phyloP scores from a whole-genome alignment of 2,329 filamentous ascomycete genomes.

The Bipolaris oryzae region DNA sequence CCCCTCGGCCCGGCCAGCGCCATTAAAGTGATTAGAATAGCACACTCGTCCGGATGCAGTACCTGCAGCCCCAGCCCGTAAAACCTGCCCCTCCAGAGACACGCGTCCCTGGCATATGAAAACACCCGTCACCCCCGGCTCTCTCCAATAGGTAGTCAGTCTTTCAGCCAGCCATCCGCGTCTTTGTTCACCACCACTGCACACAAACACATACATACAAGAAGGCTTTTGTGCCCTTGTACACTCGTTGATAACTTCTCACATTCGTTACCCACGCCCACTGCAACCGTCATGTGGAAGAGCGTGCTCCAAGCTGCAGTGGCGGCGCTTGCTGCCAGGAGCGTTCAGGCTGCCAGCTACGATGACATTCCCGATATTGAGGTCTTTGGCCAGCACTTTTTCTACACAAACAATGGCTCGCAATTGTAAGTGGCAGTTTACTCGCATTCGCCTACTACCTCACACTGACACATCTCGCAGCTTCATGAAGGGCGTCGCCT shows the following conservation, averaged over 20 bases:
- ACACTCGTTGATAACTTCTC: conserved; percentile 7
- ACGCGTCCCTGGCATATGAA: conserved; percentile 1
- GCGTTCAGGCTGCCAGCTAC: conserved; percentile 36
- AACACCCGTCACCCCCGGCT: background rate
- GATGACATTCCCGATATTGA: conserved; percentile 41
- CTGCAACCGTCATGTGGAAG: conserved; percentile 18
- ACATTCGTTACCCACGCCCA: conserved; percentile 10
- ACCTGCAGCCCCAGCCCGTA: background rate
- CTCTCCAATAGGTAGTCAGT: background rate
- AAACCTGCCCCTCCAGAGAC: background rate
- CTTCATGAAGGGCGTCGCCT: conserved; percentile 91
- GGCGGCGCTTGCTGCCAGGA: conserved; percentile 19
- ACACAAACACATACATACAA: background rate
- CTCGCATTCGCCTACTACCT: background rate
- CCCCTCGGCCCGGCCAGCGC: conserved; percentile 2
- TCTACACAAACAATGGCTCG: conserved; percentile 81
- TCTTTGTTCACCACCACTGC: background rate
- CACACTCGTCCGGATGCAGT: background rate
- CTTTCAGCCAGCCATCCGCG: background rate
- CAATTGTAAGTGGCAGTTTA: conserved; percentile 59
- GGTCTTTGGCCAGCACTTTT: conserved; percentile 78
- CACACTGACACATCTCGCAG: conserved; percentile 43
- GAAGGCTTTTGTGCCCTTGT: background rate
- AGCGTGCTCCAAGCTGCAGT: conserved; percentile 21
- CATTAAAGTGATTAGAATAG: conserved; percentile 4